Conservation (phyloP, 495 filamentous ascomycete species). For the Penicillium salamii region DNA sequence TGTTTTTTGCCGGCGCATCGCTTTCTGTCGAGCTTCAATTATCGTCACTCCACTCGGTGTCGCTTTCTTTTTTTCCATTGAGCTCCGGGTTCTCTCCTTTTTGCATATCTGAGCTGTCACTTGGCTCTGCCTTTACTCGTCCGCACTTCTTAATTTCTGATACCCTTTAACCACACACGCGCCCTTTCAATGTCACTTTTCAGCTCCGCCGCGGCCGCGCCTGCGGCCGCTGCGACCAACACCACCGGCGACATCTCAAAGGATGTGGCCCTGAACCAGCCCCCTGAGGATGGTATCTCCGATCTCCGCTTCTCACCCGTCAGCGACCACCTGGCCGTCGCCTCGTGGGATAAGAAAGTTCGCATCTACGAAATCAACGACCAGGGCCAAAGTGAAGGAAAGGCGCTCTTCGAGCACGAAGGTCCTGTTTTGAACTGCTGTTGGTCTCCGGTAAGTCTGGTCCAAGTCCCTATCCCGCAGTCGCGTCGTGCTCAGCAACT, state of each 20-base stretch:
- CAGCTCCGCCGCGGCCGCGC: conserved; percentile 44
- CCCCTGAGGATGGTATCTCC: conserved; percentile 83
- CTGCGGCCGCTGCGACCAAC: conserved; percentile 52
- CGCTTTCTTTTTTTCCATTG: neutral
- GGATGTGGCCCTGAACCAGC: conserved; percentile 72
- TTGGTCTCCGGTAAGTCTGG: conserved; percentile 75
- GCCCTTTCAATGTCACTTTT: conserved; percentile 58
- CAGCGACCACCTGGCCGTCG: conserved; percentile 74
- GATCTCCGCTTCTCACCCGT: conserved; percentile 78
- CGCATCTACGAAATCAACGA: conserved; percentile 84
- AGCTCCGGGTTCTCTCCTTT: neutral
- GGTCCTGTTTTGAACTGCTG: conserved; percentile 73
- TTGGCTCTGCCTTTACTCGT: neutral
- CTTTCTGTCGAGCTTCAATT: conserved; percentile 9
- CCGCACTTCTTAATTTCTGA: neutral
- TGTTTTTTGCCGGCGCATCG: conserved; percentile 9
- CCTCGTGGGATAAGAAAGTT: conserved; percentile 93
- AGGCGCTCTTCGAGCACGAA: conserved; percentile 74
- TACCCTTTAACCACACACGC: neutral
- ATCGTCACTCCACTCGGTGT: neutral
- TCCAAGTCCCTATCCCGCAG: neutral
- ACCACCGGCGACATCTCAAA: conserved; percentile 88
- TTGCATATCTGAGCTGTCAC: neutral
- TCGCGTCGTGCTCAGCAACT: conserved; percentile 1
- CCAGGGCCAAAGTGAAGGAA: conserved; percentile 68